These are phyloP conservation scores for Stagonosporopsis chrysanthemi DNA, from an alignment of 2,329 filamentous ascomycete genomes.

Conservation along the genomic window DNA sequence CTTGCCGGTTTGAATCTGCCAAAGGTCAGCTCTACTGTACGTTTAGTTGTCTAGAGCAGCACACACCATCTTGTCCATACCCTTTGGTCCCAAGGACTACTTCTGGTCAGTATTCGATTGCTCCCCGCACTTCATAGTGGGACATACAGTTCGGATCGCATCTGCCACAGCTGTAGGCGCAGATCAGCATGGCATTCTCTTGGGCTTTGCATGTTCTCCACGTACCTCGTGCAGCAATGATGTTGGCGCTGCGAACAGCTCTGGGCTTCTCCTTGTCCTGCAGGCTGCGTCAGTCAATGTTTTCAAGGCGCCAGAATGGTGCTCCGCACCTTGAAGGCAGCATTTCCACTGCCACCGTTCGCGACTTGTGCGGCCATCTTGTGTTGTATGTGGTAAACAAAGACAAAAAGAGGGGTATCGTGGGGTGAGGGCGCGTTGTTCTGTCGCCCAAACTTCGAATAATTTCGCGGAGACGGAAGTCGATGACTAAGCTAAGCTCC, in stretches of 20 bases:
- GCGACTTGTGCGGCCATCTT: conserved; percentile 47
- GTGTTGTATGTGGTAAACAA: conserved; percentile 22
- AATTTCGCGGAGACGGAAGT: conserved; percentile 35
- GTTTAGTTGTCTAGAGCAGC: conserved; percentile 42
- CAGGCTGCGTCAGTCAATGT: conserved; percentile 51
- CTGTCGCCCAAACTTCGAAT: conserved; percentile 36
- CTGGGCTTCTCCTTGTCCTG: conserved; percentile 96
- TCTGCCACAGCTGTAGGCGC: conserved; percentile 80
- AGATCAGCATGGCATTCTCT: conserved; percentile 30
- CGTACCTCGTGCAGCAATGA: conserved; percentile 92
- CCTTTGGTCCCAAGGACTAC: conserved; percentile 86
- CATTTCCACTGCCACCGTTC: conserved; percentile 60
- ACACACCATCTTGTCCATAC: conserved; percentile 91
- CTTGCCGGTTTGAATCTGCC: conserved; percentile 85
- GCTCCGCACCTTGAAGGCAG: conserved; percentile 67
- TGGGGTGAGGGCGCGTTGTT: conserved; percentile 31
- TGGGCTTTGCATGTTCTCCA: conserved; percentile 27
- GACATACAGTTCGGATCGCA: conserved; percentile 83
- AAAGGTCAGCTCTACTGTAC: background rate
- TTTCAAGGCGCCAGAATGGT: conserved; percentile 27
- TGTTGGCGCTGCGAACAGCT: conserved; percentile 94
- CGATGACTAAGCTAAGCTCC: conserved; percentile 20
- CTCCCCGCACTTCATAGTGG: conserved; percentile 29
- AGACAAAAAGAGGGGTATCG: conserved; percentile 31
- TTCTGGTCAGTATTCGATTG: conserved; percentile 32